Conservation (phyloP, 306 rosid species). For the Vigna reflexopilosa region DNA sequence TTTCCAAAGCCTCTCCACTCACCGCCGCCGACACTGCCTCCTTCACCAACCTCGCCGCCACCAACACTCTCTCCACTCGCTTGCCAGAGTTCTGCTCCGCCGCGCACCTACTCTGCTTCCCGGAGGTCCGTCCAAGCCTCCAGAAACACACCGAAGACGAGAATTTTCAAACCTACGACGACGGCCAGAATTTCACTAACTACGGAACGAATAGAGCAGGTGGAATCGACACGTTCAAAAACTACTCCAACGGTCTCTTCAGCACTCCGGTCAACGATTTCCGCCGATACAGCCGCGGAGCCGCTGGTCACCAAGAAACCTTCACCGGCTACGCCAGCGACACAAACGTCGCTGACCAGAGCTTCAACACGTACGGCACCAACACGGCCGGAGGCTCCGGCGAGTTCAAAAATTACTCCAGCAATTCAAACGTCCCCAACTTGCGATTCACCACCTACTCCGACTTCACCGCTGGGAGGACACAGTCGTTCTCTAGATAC, state of each 20-base stretch:
- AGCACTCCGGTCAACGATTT: slow-evolving; percentile 58
- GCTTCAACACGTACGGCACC: slow-evolving; percentile 66
- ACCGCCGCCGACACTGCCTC: slow-evolving; percentile 57
- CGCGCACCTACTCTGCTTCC: slow-evolving; percentile 78
- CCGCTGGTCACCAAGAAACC: slow-evolving; percentile 59
- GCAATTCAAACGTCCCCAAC: slow-evolving; percentile 56
- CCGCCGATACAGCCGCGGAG: slow-evolving; percentile 74
- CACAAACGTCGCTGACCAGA: slow-evolving; percentile 64
- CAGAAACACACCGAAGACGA: slow-evolving; percentile 53
- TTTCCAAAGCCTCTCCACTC: slow-evolving; percentile 76
- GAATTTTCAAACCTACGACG: slow-evolving; percentile 51
- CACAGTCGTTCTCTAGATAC: slow-evolving; percentile 63
- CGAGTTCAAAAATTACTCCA: slow-evolving; percentile 61
- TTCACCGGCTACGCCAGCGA: slow-evolving; percentile 57
- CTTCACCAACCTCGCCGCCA: slow-evolving; percentile 59
- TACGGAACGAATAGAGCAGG: slow-evolving; percentile 63
- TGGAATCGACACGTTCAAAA: slow-evolving; percentile 67
- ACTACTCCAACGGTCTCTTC: slow-evolving; percentile 54
- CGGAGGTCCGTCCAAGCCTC: slow-evolving; percentile 56
- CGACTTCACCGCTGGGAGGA: slow-evolving; percentile 56
- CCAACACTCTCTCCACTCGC: slow-evolving; percentile 60
- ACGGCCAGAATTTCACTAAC: slow-evolving; percentile 65
- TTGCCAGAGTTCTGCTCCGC: slow-evolving; percentile 76
- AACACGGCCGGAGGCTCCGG: slow-evolving; percentile 63
- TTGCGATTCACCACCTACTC: slow-evolving; percentile 73